Conservation (phyloP, 2,329 filamentous ascomycete species). For the Beauveria sp. region DNA sequence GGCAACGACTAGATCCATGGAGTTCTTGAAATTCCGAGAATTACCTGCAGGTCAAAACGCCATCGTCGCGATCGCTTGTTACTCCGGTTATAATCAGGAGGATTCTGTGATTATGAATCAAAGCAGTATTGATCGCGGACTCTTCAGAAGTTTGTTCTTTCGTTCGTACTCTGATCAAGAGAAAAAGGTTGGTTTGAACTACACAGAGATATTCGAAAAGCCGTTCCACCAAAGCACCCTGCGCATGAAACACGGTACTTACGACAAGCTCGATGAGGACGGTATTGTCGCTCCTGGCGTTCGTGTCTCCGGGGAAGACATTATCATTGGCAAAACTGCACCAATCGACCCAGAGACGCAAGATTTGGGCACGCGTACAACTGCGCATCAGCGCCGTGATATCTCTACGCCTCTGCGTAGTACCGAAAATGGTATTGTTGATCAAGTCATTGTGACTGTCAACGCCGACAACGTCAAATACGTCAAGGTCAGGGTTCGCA, state of each 20-base stretch:
- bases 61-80: conserved; percentile 94
- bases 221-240: conserved; percentile 82
- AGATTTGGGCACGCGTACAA: conserved; percentile 86
- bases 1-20: conserved; percentile 94
- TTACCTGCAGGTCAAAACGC: conserved; percentile 95
- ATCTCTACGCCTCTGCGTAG: conserved; percentile 90
- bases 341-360: conserved; percentile 89
- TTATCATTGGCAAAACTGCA: conserved; percentile 98
- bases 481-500: conserved; percentile 94
- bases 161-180: conserved; percentile 95
- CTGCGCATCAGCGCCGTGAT: conserved; percentile 85
- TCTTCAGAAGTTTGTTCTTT: conserved; percentile 98
- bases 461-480: conserved; percentile 92
- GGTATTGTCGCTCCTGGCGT: conserved; percentile 91
- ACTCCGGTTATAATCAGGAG: conserved; percentile 99
- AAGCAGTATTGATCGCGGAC: conserved; percentile 92
- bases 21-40: conserved; percentile 96
- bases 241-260: conserved; percentile 87
- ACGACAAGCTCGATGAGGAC: conserved; percentile 95
- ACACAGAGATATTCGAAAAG: conserved; percentile 93
- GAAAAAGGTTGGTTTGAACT: conserved; percentile 89
- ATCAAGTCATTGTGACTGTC: conserved; percentile 87
- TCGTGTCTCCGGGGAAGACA: conserved; percentile 93
- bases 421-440: conserved; percentile 94
- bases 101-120: conserved; percentile 99